Base-by-base conservation (phyloP, 2,329 filamentous ascomycete species). In the Phoma herbarum region DNA sequence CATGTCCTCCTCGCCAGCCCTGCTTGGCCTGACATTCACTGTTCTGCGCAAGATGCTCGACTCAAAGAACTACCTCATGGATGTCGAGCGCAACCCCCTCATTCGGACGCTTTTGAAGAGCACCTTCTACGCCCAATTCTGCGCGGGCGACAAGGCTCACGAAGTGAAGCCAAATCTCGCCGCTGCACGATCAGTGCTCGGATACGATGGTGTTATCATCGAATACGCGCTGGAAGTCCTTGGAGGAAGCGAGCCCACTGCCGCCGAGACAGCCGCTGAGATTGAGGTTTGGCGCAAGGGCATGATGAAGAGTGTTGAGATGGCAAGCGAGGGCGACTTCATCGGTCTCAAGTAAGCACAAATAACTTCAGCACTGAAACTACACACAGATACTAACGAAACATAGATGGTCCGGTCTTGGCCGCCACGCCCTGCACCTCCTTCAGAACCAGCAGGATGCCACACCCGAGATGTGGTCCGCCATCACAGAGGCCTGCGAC, bases 91-190 rank as follows among this genome's bases (percentile, higher is more conserved):
- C 51, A 97, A 96, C 73, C 86, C 86, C 0, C 45, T 94, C 1
- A 82, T 96, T 16, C 85, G 87, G 42, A 85, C 82, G 59, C 73
- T 93, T 41, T 81, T 97, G 48, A 92, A 93, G 75, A 86, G 88
- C 72, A 96, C 92, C 0, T 93, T 97, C 69, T 97, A 97, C 75
- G 87, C 88, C 23, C 93, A 97, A 70, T 97, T 96, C 77, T 97
- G 93, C 76, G 92, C 91, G 0, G 93, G 93, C 26, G 90, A 93
- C 77, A 90, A 86, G 47, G 82, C 84, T 0, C 69, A 75, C 1
- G 91, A 97, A 76, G 89, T 96, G 2, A 80, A 82, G 41, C 78
- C 75, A 11, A 75, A 69, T 28, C 93, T 90, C 0, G 85, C 92
- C 28, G 73, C 82, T 1, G 80, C 83, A 2, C 82, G 96, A 10